Conservation (phyloP, 139 green algal genomes). For the Chlorella vulgaris region DNA sequence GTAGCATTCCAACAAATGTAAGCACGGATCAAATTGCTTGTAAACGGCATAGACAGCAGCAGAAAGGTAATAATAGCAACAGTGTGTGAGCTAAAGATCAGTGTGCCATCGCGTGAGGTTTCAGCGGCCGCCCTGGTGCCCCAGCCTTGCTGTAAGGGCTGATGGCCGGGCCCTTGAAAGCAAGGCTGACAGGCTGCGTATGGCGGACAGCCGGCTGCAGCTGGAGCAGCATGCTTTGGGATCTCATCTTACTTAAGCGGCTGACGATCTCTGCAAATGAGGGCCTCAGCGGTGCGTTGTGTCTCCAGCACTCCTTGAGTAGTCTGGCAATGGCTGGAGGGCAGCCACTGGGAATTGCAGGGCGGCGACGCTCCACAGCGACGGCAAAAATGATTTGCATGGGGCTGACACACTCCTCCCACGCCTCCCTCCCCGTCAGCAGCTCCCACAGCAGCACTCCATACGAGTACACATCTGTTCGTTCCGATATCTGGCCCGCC, state of each 20-base stretch:
- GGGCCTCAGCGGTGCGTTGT: constrained; percentile 29
- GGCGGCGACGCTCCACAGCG: constrained; percentile 28
- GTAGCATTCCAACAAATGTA: too few relatives aligned
- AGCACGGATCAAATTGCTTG: too few relatives aligned
- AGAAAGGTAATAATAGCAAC: too few relatives aligned
- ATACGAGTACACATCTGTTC: constrained; percentile 35
- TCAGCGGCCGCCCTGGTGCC: too few relatives aligned
- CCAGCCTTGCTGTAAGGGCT: too few relatives aligned
- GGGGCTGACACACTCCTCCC: constrained; percentile 39
- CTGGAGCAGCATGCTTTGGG: background rate
- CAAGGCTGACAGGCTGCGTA: background rate
- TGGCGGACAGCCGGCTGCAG: background rate
- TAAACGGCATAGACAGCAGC: too few relatives aligned
- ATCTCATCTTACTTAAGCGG: constrained; percentile 6
- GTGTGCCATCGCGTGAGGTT: too few relatives aligned
- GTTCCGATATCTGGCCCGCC: background rate
- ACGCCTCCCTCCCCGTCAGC: constrained; percentile 36
- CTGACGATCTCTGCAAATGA: constrained; percentile 27
- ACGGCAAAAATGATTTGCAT: constrained; percentile 51
- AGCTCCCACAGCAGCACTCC: constrained; percentile 28
- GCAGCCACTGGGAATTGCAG: constrained; percentile 24
- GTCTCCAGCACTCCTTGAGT: constrained; percentile 46
- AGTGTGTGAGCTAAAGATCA: too few relatives aligned
- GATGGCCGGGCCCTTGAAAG: too few relatives aligned
- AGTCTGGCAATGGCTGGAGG: constrained; percentile 26